phyloP scores from a whole-genome alignment of 1,139 yeast genomes.

The Geotrichum siamense region DNA sequence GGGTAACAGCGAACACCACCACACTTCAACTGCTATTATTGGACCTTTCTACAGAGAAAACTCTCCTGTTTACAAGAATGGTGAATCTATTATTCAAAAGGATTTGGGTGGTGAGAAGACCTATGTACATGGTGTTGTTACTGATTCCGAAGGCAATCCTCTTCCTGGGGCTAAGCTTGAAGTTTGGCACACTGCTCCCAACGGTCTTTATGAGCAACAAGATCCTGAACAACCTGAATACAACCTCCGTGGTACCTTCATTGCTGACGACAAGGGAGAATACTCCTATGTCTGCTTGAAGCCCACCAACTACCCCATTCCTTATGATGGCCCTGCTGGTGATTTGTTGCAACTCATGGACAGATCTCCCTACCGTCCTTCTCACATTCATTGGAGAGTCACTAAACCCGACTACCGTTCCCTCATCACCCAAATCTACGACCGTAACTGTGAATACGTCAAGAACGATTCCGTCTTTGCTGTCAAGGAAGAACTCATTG shows the following conservation, averaged over 20 bases:
- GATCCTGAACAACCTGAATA: constrained; percentile 36
- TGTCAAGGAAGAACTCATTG: constrained; percentile 33
- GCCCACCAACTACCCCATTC: constrained; percentile 39
- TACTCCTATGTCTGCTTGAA: constrained; percentile 32
- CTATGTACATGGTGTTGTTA: constrained; percentile 29
- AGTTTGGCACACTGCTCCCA: constrained; percentile 39
- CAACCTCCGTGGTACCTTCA: constrained; percentile 34
- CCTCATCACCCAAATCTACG: constrained; percentile 33
- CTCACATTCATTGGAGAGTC: constrained; percentile 37
- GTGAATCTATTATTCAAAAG: constrained; percentile 32
- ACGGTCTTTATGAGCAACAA: constrained; percentile 39
- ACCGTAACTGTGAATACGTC: constrained; percentile 28
- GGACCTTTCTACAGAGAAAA: constrained; percentile 34
- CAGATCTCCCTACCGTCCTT: constrained; percentile 38
- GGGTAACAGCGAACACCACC: constrained; percentile 23
- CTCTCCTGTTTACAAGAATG: constrained; percentile 31
- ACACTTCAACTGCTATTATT: constrained; percentile 33
- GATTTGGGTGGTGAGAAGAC: constrained; percentile 33
- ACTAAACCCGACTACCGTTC: constrained; percentile 30
- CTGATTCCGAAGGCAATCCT: constrained; percentile 33
- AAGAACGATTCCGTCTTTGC: constrained; percentile 34
- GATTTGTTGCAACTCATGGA: constrained; percentile 32
- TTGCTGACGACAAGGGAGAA: constrained; percentile 32
- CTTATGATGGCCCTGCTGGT: constrained; percentile 42
- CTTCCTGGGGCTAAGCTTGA: constrained; percentile 33